Evolutionary conservation across 2,329 filamentous ascomycete genomes (phyloP).

Genomic region (Corynespora cassiicola): DNA sequence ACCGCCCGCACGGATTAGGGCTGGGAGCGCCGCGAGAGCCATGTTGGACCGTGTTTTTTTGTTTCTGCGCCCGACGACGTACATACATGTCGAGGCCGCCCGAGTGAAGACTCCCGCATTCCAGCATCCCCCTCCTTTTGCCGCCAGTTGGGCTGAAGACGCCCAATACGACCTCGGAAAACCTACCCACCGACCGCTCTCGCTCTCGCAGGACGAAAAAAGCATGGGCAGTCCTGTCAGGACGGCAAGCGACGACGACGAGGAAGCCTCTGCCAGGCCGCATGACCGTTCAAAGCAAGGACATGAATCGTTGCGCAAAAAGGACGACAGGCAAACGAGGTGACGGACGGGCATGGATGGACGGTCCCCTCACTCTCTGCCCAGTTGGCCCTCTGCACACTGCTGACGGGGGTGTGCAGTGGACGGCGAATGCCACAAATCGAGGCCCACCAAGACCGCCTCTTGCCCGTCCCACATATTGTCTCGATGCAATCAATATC

Average conservation of each 20-base stretch:
- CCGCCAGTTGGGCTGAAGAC: not conserved
- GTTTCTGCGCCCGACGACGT: not conserved
- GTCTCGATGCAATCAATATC: slow-evolving; percentile 7
- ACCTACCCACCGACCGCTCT: slow-evolving; percentile 4
- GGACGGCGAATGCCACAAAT: too few species aligned
- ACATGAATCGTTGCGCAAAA: slow-evolving; percentile 16
- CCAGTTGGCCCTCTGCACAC: too few species aligned
- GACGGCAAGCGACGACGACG: slow-evolving; percentile 4
- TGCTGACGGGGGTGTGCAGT: too few species aligned
- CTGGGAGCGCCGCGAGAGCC: not conserved
- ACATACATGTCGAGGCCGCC: not conserved
- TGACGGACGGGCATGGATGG: too few species aligned
- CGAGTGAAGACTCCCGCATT: too few species aligned
- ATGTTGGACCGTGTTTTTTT: not conserved
- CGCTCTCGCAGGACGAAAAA: slow-evolving; percentile 5
- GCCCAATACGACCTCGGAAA: slow-evolving; percentile 13
- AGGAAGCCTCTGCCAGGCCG: slow-evolving; percentile 5
- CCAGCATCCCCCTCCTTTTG: not conserved
- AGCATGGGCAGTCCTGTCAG: too few species aligned
- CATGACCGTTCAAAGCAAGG: slow-evolving; percentile 17
- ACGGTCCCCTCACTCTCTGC: too few species aligned
- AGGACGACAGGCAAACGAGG: slow-evolving; percentile 1
- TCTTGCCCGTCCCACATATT: slow-evolving; percentile 16
- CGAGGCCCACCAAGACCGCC: slow-evolving; percentile 8
- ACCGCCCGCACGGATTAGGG: too few species aligned